Base-by-base conservation (phyloP, 768 basidiomycete genomes). In the Termitomyces titanicus region DNA sequence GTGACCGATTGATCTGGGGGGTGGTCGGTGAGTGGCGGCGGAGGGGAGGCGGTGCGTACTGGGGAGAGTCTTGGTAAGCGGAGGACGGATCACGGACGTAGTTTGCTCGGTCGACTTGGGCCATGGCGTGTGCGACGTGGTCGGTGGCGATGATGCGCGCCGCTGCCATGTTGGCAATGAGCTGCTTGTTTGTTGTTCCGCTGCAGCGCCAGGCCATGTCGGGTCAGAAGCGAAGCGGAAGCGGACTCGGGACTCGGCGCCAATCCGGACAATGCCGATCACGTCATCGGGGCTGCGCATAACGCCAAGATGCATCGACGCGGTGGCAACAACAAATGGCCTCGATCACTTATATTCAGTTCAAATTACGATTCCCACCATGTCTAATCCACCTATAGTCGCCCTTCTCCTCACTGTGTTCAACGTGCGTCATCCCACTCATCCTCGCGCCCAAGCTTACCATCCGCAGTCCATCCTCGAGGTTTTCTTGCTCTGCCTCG, bases 171-270 rank as follows among this genome's bases (percentile, higher is more conserved):
- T 92, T 93, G 22, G 73, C 61, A 54, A 97, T 76, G 43, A 97
- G 84, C 60, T 92, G 88, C 17, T 70, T 63, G 64, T 93, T 95
- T 3, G 82, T 82, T 10, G 64, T 69, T 22, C 92, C 93, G 39
- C 74, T 80, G 66, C 87, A 88, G 29, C 79, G 78, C 93, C 92
- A 94, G 37, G 92, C 92, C 92, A 94, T 94, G n/a, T 31, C 70
- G 53, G 64, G 66, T 61, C 52, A 3, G 9, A 29, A 9, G 29
- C 9, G 5, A 29, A 29, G 29, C 29, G 3, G n/a, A n/a, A n/a
- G n/a, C n/a, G n/a, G n/a, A n/a, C n/a, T n/a, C n/a, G n/a, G n/a
- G 29, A 29, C 29, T 29, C 9, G 29, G 29, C 29, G 29, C 29
- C 29, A 29, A 29, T 3, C 29, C 5, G 29, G 29, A 29, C n/a